These are phyloP conservation scores for Nemania diffusa DNA, from an alignment of 2,329 filamentous ascomycete species.

Conservation along the genomic window DNA sequence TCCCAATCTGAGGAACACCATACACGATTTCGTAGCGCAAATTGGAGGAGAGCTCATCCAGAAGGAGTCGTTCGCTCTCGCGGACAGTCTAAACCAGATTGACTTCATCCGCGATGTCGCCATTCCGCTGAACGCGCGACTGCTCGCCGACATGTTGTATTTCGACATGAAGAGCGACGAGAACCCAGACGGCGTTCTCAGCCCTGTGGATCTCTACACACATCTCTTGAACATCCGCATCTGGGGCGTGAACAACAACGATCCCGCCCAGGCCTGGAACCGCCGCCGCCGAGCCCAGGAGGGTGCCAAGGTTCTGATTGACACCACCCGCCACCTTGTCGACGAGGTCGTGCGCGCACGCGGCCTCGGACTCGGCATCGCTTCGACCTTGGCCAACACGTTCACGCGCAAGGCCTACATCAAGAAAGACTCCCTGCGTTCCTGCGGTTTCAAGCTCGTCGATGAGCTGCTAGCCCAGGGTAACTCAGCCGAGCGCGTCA, in stretches of 20 bases:
- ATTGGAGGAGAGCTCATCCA: constrained; percentile 54
- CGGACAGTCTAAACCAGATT: constrained; percentile 53
- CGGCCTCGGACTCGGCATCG: constrained; percentile 46
- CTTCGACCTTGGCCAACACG: constrained; percentile 44
- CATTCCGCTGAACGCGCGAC: constrained; percentile 66
- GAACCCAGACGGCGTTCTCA: constrained; percentile 61
- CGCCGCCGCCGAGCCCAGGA: constrained; percentile 57
- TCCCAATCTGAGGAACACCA: constrained; percentile 47
- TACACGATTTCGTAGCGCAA: constrained; percentile 49
- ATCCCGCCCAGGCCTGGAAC: constrained; percentile 59
- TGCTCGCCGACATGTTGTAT: constrained; percentile 67
- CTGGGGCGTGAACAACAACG: constrained; percentile 60
- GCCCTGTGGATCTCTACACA: constrained; percentile 55
- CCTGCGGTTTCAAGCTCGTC: constrained; percentile 53
- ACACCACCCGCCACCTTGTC: constrained; percentile 54
- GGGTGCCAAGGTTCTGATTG: constrained; percentile 50
- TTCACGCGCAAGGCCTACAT: constrained; percentile 47
- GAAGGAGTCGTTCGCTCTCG: constrained; percentile 52
- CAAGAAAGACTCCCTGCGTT: constrained; percentile 52
- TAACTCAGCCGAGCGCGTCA: constrained; percentile 48
- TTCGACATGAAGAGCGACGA: constrained; percentile 66
- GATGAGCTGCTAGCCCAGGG: constrained; percentile 52
- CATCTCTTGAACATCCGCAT: constrained; percentile 56
- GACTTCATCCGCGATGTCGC: constrained; percentile 64
- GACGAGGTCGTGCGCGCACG: constrained; percentile 50